Conservation (phyloP, 2,329 filamentous ascomycete genomes). For the Penicillium sp. region DNA sequence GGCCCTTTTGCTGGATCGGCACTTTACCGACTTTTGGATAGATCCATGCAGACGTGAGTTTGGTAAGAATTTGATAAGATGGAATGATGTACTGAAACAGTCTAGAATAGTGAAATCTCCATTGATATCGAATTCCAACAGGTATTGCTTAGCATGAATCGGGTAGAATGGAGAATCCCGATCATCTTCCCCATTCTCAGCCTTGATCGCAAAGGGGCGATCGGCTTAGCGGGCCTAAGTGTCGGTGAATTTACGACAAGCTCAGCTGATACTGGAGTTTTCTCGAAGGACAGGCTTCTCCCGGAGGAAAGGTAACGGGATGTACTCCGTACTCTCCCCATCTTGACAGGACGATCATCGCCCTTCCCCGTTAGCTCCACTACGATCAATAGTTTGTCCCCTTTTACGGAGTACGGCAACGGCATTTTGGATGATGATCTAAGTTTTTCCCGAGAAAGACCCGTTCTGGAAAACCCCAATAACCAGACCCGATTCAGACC, state of each 20-base stretch:
- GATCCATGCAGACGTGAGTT: slow-evolving; percentile 3
- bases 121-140: too few species aligned
- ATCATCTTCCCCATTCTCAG: too few species aligned
- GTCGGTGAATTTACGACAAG: slow-evolving; percentile 25
- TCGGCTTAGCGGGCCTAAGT: slow-evolving; percentile 18
- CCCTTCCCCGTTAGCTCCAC: slow-evolving; percentile 3
- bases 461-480: background rate
- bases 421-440: too few species aligned
- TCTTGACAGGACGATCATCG: slow-evolving; percentile 17
- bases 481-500: background rate
- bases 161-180: too few species aligned
- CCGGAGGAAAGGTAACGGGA: background rate
- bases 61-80: background rate
- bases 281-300: slow-evolving; percentile 13
- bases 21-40: slow-evolving; percentile 23
- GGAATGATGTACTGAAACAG: too few species aligned
- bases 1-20: slow-evolving; percentile 20
- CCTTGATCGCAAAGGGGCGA: slow-evolving; percentile 3
- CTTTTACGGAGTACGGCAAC: too few species aligned
- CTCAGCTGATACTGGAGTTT: slow-evolving; percentile 21
- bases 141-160: too few species aligned
- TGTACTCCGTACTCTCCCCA: background rate
- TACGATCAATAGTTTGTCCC: slow-evolving; percentile 8
- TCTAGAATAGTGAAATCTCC: too few species aligned
- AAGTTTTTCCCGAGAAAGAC: too few species aligned